phyloP scores from a whole-genome alignment of 139 green algal species.

The Asterochloris sp. region DNA sequence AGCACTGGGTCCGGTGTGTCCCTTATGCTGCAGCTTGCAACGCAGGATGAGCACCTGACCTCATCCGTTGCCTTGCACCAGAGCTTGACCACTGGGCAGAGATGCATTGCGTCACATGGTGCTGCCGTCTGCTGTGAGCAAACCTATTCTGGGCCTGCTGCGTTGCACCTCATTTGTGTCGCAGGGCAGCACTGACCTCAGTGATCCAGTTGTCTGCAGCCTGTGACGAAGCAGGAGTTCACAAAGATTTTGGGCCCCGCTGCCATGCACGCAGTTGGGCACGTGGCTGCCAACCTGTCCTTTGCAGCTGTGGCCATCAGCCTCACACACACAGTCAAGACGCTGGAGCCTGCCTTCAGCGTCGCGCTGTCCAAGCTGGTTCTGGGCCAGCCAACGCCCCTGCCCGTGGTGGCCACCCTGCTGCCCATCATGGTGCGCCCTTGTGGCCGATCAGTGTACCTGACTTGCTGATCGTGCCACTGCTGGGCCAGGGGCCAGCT shows the following conservation, averaged over 20 bases:
- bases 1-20: no score
- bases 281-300: constrained; percentile 96
- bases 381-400: constrained; percentile 76
- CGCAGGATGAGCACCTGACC: no score
- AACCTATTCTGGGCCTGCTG: no score
- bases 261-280: constrained; percentile 94
- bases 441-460: background rate
- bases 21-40: no score
- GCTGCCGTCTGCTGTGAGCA: no score
- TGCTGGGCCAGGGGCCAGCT: no score
- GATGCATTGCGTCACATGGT: no score
- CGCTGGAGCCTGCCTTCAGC: constrained; percentile 97
- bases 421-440: constrained; percentile 87
- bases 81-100: no score
- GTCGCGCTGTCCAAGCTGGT: constrained; percentile 79
- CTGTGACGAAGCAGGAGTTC: constrained; percentile 85
- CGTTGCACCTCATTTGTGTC: no score
- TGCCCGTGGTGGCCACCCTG: constrained; percentile 84
- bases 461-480: background rate
- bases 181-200: no score
- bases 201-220: constrained; percentile 30
- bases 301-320: constrained; percentile 98
- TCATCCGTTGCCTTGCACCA: no score
- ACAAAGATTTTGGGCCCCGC: constrained; percentile 80
- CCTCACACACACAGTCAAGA: constrained; percentile 98